phyloP scores from a whole-genome alignment of 768 basidiomycete species.

The Kwoniella europaea region DNA sequence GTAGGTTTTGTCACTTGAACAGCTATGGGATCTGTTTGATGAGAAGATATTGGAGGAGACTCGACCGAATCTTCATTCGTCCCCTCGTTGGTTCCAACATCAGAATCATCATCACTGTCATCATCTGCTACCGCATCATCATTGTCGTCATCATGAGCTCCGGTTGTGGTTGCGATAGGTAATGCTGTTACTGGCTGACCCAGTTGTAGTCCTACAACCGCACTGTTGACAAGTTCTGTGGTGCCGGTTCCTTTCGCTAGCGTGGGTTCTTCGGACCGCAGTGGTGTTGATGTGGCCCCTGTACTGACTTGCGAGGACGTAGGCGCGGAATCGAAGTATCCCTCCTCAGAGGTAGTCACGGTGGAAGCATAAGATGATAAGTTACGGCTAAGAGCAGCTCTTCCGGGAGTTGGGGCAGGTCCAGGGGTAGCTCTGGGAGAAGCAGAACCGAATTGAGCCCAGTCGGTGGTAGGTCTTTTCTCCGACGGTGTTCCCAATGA shows the following conservation, averaged over 20 bases:
- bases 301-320: constrained; percentile 9
- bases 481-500: constrained; percentile 42
- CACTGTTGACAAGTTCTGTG: constrained; percentile 7
- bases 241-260: constrained; percentile 13
- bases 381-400: constrained; percentile 13
- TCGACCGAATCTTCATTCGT: constrained; percentile 21
- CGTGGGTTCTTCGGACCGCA: constrained; percentile 13
- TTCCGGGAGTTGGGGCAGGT: constrained; percentile 6
- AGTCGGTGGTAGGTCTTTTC: constrained; percentile 22
- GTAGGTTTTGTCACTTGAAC: neutral
- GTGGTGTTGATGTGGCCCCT: constrained; percentile 13
- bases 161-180: neutral
- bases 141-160: constrained; percentile 7
- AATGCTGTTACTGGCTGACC: neutral
- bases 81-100: constrained; percentile 26
- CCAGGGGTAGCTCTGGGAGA: constrained; percentile 30
- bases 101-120: constrained; percentile 21
- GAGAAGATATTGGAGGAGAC: constrained; percentile 3
- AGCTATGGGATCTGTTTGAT: neutral
- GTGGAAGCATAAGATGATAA: constrained; percentile 24
- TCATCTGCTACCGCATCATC: constrained; percentile 19
- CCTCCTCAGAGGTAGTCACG: constrained; percentile 8
- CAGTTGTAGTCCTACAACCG: constrained; percentile 6
- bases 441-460: constrained; percentile 45
- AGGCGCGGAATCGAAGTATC: constrained; percentile 38